Evolutionary conservation across 164 flowering plant species (phyloP).

Genomic region (Santalum album): DNA sequence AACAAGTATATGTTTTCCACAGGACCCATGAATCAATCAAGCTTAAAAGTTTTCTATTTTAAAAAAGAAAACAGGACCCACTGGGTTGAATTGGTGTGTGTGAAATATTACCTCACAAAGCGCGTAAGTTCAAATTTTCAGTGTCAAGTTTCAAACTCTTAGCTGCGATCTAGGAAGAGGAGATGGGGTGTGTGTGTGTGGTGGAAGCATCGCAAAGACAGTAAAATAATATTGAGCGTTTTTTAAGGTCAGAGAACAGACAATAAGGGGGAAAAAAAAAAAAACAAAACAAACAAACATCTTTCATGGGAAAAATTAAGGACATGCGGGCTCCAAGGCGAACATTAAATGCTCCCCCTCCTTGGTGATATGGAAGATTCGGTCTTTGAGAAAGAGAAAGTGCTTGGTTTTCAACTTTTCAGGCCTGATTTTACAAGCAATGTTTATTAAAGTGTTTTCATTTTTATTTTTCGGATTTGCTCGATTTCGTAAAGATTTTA

Average conservation of each 20-base stretch:
- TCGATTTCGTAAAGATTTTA: no score
- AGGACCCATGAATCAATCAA: no score
- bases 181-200: not conserved
- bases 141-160: conserved; percentile 22
- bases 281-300: no score
- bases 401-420: conserved; percentile 23
- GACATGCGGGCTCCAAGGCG: conserved; percentile 37
- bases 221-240: not conserved
- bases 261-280: conserved; percentile 11
- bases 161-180: conserved; percentile 24
- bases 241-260: conserved; percentile 16
- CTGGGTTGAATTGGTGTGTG: no score
- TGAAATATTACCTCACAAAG: no score
- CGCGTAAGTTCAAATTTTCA: conserved; percentile 9
- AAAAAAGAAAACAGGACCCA: no score
- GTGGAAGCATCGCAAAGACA: conserved; percentile 6
- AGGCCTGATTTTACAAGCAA: conserved; percentile 16
- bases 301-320: conserved; percentile 35
- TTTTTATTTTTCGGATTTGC: no score
- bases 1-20: no score
- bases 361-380: conserved; percentile 47
- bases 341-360: conserved; percentile 36
- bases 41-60: no score
- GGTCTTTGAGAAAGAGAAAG: conserved; percentile 23
- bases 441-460: conserved; percentile 6